Conservation (phyloP, 2,329 filamentous ascomycete genomes). For the Beauveria bassiana region DNA sequence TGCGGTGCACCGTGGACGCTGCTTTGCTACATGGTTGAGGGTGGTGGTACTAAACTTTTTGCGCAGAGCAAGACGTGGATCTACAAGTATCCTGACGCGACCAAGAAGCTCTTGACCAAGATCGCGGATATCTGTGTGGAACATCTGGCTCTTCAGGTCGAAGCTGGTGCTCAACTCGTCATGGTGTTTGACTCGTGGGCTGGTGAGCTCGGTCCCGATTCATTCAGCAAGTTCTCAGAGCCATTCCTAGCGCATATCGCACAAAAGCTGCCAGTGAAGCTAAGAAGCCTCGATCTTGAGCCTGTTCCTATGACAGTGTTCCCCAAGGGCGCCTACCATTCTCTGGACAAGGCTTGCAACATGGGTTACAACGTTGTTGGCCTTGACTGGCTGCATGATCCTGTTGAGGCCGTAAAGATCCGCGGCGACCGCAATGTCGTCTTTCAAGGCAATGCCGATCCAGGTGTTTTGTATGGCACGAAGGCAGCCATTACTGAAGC, state of each 20-base stretch:
- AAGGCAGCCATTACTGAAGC: slow-evolving; percentile 71
- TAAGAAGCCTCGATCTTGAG: slow-evolving; percentile 68
- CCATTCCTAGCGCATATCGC: slow-evolving; percentile 84
- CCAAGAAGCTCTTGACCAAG: slow-evolving; percentile 77
- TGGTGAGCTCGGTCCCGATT: slow-evolving; percentile 76
- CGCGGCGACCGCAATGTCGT: slow-evolving; percentile 68
- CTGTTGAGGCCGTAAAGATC: slow-evolving; percentile 72
- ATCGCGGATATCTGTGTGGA: slow-evolving; percentile 93
- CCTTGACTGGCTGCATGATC: slow-evolving; percentile 90
- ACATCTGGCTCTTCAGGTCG: slow-evolving; percentile 84
- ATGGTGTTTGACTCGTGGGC: slow-evolving; percentile 99
- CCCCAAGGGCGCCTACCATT: slow-evolving; percentile 95
- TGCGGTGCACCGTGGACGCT: slow-evolving; percentile 96
- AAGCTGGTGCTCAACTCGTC: slow-evolving; percentile 84
- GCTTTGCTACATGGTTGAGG: slow-evolving; percentile 98
- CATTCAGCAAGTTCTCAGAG: slow-evolving; percentile 78
- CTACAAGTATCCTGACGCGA: slow-evolving; percentile 76
- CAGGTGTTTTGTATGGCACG: slow-evolving; percentile 83
- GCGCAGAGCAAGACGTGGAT: slow-evolving; percentile 94
- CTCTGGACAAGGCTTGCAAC: slow-evolving; percentile 77
- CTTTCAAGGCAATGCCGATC: slow-evolving; percentile 93
- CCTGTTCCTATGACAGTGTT: slow-evolving; percentile 95
- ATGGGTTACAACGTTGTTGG: slow-evolving; percentile 91
- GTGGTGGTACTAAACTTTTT: slow-evolving; percentile 92
- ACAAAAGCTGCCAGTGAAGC: slow-evolving; percentile 64